These are phyloP conservation scores for Cercospora berteroae DNA, from an alignment of 2,329 filamentous ascomycete species.

Conservation along the genomic window DNA sequence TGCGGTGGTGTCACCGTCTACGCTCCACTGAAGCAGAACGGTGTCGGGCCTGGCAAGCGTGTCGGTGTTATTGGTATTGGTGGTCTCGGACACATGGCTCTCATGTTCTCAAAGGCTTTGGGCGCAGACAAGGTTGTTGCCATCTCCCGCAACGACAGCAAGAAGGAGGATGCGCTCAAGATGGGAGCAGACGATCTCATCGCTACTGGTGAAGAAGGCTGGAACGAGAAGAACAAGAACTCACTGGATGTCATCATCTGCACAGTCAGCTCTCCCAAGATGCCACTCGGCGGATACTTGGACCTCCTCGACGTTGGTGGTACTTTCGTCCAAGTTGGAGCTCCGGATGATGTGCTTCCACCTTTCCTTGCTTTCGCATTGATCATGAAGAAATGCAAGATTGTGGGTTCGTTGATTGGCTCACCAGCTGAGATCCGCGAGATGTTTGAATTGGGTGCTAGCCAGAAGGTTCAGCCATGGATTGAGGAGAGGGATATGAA, in stretches of 20 bases:
- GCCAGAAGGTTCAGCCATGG: constrained; percentile 59
- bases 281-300: constrained; percentile 64
- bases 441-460: constrained; percentile 60
- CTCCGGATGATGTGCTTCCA: constrained; percentile 59
- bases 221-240: constrained; percentile 55
- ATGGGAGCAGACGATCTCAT: constrained; percentile 62
- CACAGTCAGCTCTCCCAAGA: constrained; percentile 57
- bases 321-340: constrained; percentile 63
- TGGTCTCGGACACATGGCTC: constrained; percentile 60
- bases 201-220: constrained; percentile 58
- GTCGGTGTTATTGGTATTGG: constrained; percentile 73
- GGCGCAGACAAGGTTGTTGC: constrained; percentile 66
- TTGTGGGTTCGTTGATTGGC: constrained; percentile 50
- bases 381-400: constrained; percentile 54
- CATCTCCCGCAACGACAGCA: constrained; percentile 60
- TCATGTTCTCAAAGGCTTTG: constrained; percentile 69
- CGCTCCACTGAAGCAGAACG: constrained; percentile 65
- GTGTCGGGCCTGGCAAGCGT: constrained; percentile 65
- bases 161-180: constrained; percentile 59
- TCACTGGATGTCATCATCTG: constrained; percentile 59
- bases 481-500: constrained; percentile 61
- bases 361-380: constrained; percentile 57
- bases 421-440: constrained; percentile 57
- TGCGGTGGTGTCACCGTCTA: constrained; percentile 76
- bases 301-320: constrained; percentile 60